These are phyloP conservation scores for Conticribra weissflogii DNA, from an alignment of 108 stramenopile genomes.

Conservation along the genomic window DNA sequence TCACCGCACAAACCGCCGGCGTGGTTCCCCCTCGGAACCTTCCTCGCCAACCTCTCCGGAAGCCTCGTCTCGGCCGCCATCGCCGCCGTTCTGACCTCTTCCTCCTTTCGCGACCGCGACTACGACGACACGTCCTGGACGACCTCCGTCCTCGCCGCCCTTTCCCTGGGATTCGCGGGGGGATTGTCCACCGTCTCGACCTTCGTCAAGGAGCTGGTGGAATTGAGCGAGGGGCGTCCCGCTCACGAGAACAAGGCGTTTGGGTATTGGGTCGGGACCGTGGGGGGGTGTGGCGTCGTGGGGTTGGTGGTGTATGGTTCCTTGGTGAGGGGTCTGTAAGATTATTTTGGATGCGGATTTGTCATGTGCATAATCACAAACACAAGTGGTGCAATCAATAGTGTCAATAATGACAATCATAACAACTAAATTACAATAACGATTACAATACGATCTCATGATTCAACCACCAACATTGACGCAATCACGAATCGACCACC, in stretches of 20 bases:
- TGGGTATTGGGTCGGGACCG: conserved; percentile 55
- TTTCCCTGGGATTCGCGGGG: conserved; percentile 65
- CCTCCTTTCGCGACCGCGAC: conserved; percentile 8
- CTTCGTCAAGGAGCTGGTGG: conserved; percentile 65
- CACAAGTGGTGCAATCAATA: too few species aligned
- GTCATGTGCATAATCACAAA: too few species aligned
- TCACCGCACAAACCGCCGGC: conserved; percentile 5
- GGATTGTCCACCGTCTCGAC: conserved; percentile 83
- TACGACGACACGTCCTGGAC: conserved; percentile 40
- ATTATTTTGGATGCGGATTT: conserved; percentile 2
- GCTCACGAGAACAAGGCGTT: conserved; percentile 49
- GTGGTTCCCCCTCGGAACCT: conserved; percentile 80
- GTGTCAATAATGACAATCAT: too few species aligned
- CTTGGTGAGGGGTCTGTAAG: too few species aligned
- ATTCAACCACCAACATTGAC: too few species aligned
- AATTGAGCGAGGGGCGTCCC: conserved; percentile 40
- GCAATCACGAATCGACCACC: conserved; percentile 11
- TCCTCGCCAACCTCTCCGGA: conserved; percentile 62
- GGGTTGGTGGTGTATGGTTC: conserved; percentile 59
- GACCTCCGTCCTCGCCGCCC: conserved; percentile 28
- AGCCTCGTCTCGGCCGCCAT: conserved; percentile 47
- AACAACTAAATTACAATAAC: too few species aligned
- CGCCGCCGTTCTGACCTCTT: conserved; percentile 17
- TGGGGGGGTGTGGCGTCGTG: conserved; percentile 43
- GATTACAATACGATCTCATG: too few species aligned